phyloP scores from a whole-genome alignment of 768 basidiomycete genomes.

The Mycena rebaudengoi region DNA sequence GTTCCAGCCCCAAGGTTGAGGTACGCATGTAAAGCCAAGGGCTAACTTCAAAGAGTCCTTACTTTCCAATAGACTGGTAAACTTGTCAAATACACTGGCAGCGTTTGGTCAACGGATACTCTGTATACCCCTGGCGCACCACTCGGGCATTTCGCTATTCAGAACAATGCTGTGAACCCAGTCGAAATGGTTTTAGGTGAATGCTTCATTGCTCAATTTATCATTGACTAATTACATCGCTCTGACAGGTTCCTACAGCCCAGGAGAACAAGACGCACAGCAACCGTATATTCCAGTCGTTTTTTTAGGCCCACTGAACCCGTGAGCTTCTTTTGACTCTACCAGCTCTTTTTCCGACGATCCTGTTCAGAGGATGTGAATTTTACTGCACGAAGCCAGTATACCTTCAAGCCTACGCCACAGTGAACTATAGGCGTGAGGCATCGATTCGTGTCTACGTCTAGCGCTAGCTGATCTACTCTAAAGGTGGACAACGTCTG shows the following conservation, averaged over 20 bases:
- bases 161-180: background rate
- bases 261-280: constrained; percentile 7
- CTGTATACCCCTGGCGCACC: background rate
- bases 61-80: background rate
- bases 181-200: background rate
- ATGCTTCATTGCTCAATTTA: background rate
- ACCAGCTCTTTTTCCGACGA: background rate
- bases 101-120: background rate
- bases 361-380: background rate
- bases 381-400: background rate
- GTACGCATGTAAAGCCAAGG: too few species aligned
- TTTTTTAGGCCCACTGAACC: background rate
- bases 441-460: background rate
- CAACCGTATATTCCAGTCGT: constrained; percentile 6
- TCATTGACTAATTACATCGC: too few species aligned
- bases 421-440: background rate
- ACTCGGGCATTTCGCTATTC: background rate
- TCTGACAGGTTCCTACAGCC: background rate
- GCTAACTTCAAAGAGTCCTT: too few species aligned
- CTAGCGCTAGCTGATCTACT: background rate
- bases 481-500: background rate
- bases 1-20: too few species aligned
- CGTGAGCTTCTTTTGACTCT: background rate
- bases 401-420: background rate
- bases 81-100: constrained; percentile 1